Percentiles rank a stretch among this genome's conserved stretches.
phyloP scores from a whole-genome alignment of 257 asterid species.

The Nicotiana knightiana region DNA sequence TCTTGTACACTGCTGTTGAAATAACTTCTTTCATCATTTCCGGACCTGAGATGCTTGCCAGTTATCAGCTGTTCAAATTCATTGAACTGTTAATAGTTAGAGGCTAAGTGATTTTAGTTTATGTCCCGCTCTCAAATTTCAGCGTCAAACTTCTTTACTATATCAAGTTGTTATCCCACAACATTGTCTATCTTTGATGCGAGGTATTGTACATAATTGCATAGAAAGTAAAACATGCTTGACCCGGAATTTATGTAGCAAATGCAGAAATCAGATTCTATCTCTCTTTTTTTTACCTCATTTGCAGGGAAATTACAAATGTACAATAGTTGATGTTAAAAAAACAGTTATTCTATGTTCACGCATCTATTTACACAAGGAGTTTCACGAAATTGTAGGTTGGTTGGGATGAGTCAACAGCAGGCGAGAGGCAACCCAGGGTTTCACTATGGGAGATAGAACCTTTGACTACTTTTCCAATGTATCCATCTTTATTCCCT shows the following conservation, averaged over 20 bases:
- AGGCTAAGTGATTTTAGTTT: background rate
- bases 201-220: background rate
- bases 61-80: background rate
- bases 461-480: slow-evolving; percentile 94
- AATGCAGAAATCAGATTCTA: background rate
- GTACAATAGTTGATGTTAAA: background rate
- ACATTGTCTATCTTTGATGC: background rate
- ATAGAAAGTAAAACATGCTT: background rate
- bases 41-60: background rate
- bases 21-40: background rate
- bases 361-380: background rate
- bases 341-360: background rate
- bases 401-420: slow-evolving; percentile 99
- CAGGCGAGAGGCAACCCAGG: slow-evolving; percentile 96
- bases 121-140: background rate
- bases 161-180: background rate
- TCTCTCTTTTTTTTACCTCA: background rate
- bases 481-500: slow-evolving; percentile 93
- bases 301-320: background rate
- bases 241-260: background rate
- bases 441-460: slow-evolving; percentile 97
- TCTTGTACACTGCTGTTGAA: background rate
- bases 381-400: slow-evolving; percentile 41
- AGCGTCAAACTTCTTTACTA: background rate
- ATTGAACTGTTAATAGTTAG: background rate